Conservation (phyloP, 352 stramenopile species). For the Thalassiosira hispida region DNA sequence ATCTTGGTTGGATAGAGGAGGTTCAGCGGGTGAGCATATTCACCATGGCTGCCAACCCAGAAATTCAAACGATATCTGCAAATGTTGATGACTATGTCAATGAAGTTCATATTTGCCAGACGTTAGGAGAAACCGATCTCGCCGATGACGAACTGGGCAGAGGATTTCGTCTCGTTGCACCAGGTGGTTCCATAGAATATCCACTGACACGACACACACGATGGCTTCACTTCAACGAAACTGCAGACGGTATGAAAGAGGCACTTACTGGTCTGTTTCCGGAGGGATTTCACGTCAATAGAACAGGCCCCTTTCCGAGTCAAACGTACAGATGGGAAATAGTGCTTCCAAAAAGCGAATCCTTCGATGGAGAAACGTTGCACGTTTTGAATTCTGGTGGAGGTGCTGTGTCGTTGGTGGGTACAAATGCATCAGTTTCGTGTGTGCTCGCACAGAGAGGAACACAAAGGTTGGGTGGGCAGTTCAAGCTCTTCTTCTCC, state of each 20-base stretch:
- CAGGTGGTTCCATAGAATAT: slow-evolving; percentile 52
- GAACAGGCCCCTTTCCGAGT: slow-evolving; percentile 36
- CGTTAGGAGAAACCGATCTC: slow-evolving; percentile 51
- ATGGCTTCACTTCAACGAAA: slow-evolving; percentile 68
- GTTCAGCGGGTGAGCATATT: slow-evolving; percentile 77
- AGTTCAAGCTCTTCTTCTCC: slow-evolving; percentile 61
- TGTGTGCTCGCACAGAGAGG: slow-evolving; percentile 45
- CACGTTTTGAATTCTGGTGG: slow-evolving; percentile 56
- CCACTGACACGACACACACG: slow-evolving; percentile 50
- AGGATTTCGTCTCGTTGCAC: slow-evolving; percentile 62
- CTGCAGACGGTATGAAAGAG: slow-evolving; percentile 52
- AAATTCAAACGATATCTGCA: slow-evolving; percentile 86
- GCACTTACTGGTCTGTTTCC: slow-evolving; percentile 52
- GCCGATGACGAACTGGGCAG: slow-evolving; percentile 51
- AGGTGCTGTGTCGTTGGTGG: slow-evolving; percentile 51
- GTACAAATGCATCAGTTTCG: slow-evolving; percentile 41
- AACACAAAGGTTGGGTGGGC: slow-evolving; percentile 52
- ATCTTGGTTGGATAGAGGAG: slow-evolving; percentile 85
- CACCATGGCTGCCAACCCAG: slow-evolving; percentile 70
- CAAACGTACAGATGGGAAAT: slow-evolving; percentile 62
- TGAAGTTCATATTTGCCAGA: slow-evolving; percentile 73
- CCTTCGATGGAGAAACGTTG: slow-evolving; percentile 59
- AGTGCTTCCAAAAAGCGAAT: slow-evolving; percentile 58
- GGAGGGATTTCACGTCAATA: slow-evolving; percentile 57
- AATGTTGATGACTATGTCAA: slow-evolving; percentile 63